Base-by-base conservation (phyloP, 2,329 filamentous ascomycete species). In the Verticillium nubilum region DNA sequence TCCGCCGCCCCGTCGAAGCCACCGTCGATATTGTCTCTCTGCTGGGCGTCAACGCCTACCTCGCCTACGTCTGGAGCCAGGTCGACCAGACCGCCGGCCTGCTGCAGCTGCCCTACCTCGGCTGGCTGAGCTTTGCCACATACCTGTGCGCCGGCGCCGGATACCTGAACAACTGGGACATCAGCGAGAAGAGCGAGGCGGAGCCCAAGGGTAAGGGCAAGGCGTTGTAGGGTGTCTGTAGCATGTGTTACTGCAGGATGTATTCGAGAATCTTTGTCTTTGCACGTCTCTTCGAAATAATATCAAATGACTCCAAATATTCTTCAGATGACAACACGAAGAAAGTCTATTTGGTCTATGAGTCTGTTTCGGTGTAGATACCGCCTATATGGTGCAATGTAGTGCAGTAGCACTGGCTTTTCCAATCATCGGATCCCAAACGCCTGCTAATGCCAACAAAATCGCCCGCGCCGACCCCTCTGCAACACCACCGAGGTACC, bases 51-150 rank as follows among this genome's bases (percentile, higher is more conserved):
- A 90, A 91, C 54, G 84, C 81, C 6, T 93, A 92, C 67, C 75
- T 97, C 56, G 82, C 90, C 15, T 90, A 89, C 68, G 76, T 90
- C 60, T 97, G 91, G 87, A 85, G 85, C 62, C 79, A 86, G 63
- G 83, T 94, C 54, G 93, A 97, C 72, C 73, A 80, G 23, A 80
- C 86, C 7, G 86, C 91, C 23, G 90, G 86, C 17, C 93, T 86
- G 84, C 80, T 86, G 64, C 81, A 96, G 74, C 83, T 84, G 26
- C 94, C 93, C 0, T 98, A 97, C 70, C 76, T 96, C 27, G 90
- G 79, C 17, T 98, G 94, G 94, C 76, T 97, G 66, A 79, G 86
- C 58, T 97, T 96, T 70, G 93, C 92, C 31, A 92, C 90, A 0
- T 98, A 97, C 70, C 78, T 98, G 57, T 91, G 86, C 67, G 85